A percentile compares a stretch with the other conserved stretches of the same genome.
Conservation (phyloP, 2,329 filamentous ascomycete genomes). For the Dothistroma septosporum region DNA sequence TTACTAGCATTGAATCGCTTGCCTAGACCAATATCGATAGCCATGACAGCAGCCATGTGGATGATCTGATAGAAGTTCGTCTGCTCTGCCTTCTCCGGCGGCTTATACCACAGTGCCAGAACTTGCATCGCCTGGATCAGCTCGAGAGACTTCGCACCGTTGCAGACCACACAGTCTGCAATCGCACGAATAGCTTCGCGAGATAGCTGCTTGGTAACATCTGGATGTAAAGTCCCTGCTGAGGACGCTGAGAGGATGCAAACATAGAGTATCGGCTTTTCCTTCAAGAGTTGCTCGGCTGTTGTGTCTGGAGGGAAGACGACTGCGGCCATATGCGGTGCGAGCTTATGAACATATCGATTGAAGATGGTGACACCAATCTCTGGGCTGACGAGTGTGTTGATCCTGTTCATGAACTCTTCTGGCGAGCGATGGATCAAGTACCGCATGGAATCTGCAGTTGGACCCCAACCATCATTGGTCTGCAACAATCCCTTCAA, state of each 20-base stretch:
- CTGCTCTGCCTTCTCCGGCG: constrained; percentile 77
- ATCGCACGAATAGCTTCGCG: constrained; percentile 68
- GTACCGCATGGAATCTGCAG: constrained; percentile 23
- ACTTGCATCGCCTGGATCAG: constrained; percentile 75
- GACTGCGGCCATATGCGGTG: constrained; percentile 55
- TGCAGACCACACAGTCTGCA: constrained; percentile 68
- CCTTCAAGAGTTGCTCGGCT: constrained; percentile 52
- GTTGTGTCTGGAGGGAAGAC: constrained; percentile 53
- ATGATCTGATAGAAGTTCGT: constrained; percentile 86
- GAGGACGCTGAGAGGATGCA: constrained; percentile 54
- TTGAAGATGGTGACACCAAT: constrained; percentile 55
- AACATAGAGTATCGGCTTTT: constrained; percentile 58
- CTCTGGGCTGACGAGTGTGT: constrained; percentile 49
- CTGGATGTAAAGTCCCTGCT: constrained; percentile 48
- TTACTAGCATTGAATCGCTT: constrained; percentile 46
- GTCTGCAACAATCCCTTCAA: not conserved
- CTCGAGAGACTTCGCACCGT: constrained; percentile 77
- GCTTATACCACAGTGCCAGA: constrained; percentile 77
- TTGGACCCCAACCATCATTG: constrained; percentile 14
- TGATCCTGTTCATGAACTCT: constrained; percentile 35
- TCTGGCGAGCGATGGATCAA: constrained; percentile 27
- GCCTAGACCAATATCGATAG: constrained; percentile 75
- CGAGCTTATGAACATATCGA: constrained; percentile 53
- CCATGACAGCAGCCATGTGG: constrained; percentile 76
- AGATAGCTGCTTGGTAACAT: constrained; percentile 59